Conservation (phyloP, 2,329 filamentous ascomycete genomes). For the Venturia oleaginea region DNA sequence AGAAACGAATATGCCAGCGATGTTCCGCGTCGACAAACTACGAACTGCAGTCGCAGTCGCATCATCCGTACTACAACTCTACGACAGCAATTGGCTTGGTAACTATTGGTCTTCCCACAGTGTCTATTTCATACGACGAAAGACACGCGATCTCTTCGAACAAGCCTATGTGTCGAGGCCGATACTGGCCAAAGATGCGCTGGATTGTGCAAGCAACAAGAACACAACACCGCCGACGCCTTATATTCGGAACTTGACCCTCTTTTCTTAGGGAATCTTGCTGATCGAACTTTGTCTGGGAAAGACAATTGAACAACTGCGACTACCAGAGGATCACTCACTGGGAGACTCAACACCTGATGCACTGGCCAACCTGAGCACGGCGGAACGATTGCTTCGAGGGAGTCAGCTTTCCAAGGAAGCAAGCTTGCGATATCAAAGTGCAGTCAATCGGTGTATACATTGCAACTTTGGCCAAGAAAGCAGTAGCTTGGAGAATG, state of each 20-base stretch:
- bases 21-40: neutral
- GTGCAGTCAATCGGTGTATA: neutral
- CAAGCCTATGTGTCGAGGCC: neutral
- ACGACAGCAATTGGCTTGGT: neutral
- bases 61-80: neutral
- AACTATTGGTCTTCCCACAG: neutral
- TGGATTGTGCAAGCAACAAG: neutral
- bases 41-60: neutral
- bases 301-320: conserved; percentile 9
- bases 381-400: neutral
- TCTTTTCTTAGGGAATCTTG: conserved; percentile 16
- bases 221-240: neutral
- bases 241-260: conserved; percentile 3
- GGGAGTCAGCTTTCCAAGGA: neutral
- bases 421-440: neutral
- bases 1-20: neutral
- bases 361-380: neutral
- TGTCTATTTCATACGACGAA: neutral
- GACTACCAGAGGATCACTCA: neutral
- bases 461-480: conserved; percentile 8
- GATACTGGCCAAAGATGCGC: neutral
- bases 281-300: conserved; percentile 15
- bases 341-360: neutral
- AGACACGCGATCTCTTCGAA: neutral
- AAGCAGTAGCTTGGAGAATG: neutral